These are phyloP conservation scores for Puya raimondii DNA, from an alignment of 176 grass and related monocot genomes.

Conservation along the genomic window DNA sequence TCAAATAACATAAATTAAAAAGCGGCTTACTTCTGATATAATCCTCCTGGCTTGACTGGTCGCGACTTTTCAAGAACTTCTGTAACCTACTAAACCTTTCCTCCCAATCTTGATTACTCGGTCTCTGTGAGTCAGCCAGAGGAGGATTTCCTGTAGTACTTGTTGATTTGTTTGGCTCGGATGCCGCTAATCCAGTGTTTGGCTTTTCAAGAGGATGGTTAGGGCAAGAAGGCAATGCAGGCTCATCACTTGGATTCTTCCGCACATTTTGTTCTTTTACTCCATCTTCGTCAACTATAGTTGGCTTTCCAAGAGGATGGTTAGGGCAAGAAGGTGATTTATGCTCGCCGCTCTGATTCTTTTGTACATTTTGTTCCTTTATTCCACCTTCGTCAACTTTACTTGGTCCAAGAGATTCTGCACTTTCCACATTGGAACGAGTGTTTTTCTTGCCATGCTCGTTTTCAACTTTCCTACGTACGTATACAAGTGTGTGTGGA, in stretches of 20 bases:
- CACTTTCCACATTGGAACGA: slow-evolving; percentile 21
- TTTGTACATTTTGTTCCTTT: not conserved
- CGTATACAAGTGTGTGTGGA: slow-evolving; percentile 54
- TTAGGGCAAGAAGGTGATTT: not conserved
- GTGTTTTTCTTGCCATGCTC: slow-evolving; percentile 57
- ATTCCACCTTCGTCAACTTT: slow-evolving; percentile 7
- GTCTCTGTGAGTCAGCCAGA: slow-evolving; percentile 6
- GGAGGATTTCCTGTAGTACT: slow-evolving; percentile 8
- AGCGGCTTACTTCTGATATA: slow-evolving; percentile 64
- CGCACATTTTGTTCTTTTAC: slow-evolving; percentile 17
- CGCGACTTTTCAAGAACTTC: slow-evolving; percentile 55
- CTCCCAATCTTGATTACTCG: slow-evolving; percentile 50
- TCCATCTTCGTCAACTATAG: not conserved
- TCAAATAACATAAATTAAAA: not conserved
- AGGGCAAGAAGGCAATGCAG: slow-evolving; percentile 15
- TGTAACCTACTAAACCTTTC: slow-evolving; percentile 68
- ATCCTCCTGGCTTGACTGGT: slow-evolving; percentile 79
- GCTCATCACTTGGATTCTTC: slow-evolving; percentile 23
- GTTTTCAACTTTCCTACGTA: slow-evolving; percentile 67
- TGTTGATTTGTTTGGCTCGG: slow-evolving; percentile 14
- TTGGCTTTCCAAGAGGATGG: slow-evolving; percentile 16
- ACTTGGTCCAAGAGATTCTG: slow-evolving; percentile 27
- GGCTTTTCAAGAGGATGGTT: slow-evolving; percentile 17
- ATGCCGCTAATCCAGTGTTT: slow-evolving; percentile 21
- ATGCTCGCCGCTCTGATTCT: not conserved